phyloP scores from a whole-genome alignment of 2,329 filamentous ascomycete species.

The Taxawa tesnikishii region DNA sequence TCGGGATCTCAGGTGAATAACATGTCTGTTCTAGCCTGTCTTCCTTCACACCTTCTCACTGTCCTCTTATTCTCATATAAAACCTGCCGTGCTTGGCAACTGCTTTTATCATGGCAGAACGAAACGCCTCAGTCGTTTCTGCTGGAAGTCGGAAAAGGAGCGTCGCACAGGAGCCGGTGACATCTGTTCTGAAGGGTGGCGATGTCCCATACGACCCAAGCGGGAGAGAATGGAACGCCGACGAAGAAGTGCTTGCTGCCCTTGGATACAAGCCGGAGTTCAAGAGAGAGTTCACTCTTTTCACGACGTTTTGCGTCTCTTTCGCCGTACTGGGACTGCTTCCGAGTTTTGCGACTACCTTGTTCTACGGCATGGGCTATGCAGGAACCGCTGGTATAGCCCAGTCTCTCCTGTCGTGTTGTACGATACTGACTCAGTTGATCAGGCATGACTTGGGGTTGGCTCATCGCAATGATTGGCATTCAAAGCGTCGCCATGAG shows the following conservation, averaged over 20 bases:
- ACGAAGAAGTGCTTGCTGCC: conserved; percentile 50
- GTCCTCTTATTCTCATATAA: no score
- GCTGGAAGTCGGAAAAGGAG: conserved; percentile 16
- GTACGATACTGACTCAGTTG: not conserved
- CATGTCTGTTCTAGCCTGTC: no score
- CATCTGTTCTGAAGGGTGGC: conserved; percentile 35
- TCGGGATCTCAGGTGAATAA: no score
- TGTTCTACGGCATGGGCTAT: conserved; percentile 55
- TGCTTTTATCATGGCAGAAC: conserved; percentile 10
- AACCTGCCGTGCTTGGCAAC: no score
- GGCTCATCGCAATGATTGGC: conserved; percentile 60
- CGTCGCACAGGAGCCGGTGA: conserved; percentile 39
- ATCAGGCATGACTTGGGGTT: conserved; percentile 41
- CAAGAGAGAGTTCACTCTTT: conserved; percentile 60
- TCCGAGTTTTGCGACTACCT: conserved; percentile 58
- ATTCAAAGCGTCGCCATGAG: conserved; percentile 57
- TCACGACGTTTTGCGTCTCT: conserved; percentile 62
- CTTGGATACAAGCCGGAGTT: conserved; percentile 53
- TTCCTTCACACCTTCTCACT: no score
- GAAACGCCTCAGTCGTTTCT: conserved; percentile 10
- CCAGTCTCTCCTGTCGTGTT: not conserved
- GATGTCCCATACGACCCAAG: conserved; percentile 35
- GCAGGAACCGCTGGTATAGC: conserved; percentile 44
- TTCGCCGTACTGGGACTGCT: conserved; percentile 62
- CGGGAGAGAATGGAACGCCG: conserved; percentile 34